Percentiles rank a stretch among this genome's conserved stretches.
Conservation (phyloP, 2,329 filamentous ascomycete species). For the Colletotrichum theobromicola region DNA sequence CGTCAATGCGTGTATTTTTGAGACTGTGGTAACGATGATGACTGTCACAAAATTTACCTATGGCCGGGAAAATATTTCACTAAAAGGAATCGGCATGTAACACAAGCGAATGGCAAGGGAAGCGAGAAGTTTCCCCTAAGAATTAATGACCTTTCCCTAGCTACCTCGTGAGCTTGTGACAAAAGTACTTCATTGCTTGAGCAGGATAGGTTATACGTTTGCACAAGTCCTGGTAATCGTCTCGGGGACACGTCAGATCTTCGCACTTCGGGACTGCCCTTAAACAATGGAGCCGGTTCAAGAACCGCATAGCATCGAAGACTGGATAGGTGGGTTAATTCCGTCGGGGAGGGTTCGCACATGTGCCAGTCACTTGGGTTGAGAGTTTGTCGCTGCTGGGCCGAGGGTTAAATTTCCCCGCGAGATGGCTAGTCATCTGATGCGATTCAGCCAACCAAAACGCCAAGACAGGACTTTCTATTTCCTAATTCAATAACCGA, state of each 20-base stretch:
- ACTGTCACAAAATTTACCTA: not conserved
- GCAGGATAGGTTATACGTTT: not conserved
- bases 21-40: fast-evolving
- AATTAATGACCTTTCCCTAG: not conserved
- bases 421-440: not conserved
- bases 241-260: not conserved
- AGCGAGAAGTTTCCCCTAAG: fast-evolving
- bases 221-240: no score
- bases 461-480: not conserved
- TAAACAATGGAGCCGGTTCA: fast-evolving
- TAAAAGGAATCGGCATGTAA: not conserved
- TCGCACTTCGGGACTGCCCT: not conserved
- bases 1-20: fast-evolving
- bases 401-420: not conserved
- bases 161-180: not conserved
- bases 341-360: not conserved
- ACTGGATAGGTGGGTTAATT: fast-evolving
- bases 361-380: not conserved
- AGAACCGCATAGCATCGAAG: not conserved
- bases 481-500: not conserved
- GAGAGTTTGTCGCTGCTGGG: not conserved
- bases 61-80: fast-evolving
- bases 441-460: not conserved
- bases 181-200: not conserved
- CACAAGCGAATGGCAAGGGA: not conserved